phyloP scores from a whole-genome alignment of 371 early-diverging fungal genomes.

The Apophysomyces sp. region DNA sequence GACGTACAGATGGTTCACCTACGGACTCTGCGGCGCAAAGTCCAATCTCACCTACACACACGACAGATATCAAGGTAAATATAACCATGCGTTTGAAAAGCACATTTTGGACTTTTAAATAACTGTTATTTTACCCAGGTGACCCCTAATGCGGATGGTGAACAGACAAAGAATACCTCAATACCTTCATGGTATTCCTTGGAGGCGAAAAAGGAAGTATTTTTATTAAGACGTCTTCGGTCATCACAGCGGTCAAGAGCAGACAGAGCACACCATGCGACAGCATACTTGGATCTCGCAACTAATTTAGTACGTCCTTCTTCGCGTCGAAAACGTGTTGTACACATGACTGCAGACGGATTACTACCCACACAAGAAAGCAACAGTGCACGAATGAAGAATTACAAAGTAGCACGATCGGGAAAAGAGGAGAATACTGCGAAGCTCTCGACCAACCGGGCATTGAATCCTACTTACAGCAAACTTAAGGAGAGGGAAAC shows the following conservation, averaged over 20 bases:
- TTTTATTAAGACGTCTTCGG: slow-evolving; percentile 15
- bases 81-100: too few relatives aligned
- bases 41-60: not conserved
- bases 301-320: slow-evolving; percentile 11
- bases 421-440: not conserved
- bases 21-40: not conserved
- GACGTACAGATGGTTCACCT: slow-evolving; percentile 6
- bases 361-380: not conserved
- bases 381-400: not conserved
- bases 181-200: slow-evolving; percentile 4
- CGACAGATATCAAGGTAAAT: not conserved
- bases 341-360: not conserved
- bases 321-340: slow-evolving; percentile 3
- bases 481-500: not conserved
- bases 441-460: not conserved
- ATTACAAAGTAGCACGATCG: not conserved
- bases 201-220: slow-evolving; percentile 21
- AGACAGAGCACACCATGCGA: slow-evolving; percentile 23
- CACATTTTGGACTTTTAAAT: too few relatives aligned
- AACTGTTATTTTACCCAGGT: not conserved
- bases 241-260: slow-evolving; percentile 19
- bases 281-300: slow-evolving; percentile 43
- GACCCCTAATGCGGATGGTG: not conserved
- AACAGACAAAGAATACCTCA: not conserved
- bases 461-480: not conserved